These are phyloP conservation scores for Heritiera littoralis DNA, from an alignment of 345 rosid genomes.

Conservation along the genomic window DNA sequence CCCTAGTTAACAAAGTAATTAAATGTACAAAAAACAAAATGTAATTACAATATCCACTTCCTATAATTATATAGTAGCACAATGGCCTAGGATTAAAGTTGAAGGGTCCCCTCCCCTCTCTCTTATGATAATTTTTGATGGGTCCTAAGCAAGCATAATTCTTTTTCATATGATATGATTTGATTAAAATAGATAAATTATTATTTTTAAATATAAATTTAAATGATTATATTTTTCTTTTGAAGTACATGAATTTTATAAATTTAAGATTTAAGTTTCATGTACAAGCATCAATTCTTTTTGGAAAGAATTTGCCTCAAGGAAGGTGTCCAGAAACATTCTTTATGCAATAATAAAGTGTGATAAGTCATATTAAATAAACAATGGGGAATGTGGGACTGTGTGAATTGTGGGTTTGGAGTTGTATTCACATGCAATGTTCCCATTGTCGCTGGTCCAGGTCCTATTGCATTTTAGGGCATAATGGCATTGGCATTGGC, in stretches of 20 bases:
- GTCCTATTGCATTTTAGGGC: no score
- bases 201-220: no score
- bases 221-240: no score
- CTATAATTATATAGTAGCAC: not conserved
- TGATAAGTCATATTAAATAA: not conserved
- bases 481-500: no score
- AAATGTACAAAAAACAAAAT: no score
- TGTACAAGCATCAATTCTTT: not conserved
- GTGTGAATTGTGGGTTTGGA: not conserved
- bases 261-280: no score
- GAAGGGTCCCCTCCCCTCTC: slow-evolving; percentile 24
- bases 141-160: no score
- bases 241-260: no score
- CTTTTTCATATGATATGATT: no score
- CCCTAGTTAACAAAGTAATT: not conserved
- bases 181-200: no score
- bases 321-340: slow-evolving; percentile 22
- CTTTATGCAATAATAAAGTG: not conserved
- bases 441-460: slow-evolving; percentile 5
- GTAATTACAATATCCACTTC: slow-evolving; percentile 14
- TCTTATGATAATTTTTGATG: no score
- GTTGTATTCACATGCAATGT: slow-evolving; percentile 28
- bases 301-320: not conserved
- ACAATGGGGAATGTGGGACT: not conserved
- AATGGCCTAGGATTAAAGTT: slow-evolving; percentile 23